These are phyloP conservation scores for Fusarium hostae DNA, from an alignment of 2,329 filamentous ascomycete species.

Conservation along the genomic window DNA sequence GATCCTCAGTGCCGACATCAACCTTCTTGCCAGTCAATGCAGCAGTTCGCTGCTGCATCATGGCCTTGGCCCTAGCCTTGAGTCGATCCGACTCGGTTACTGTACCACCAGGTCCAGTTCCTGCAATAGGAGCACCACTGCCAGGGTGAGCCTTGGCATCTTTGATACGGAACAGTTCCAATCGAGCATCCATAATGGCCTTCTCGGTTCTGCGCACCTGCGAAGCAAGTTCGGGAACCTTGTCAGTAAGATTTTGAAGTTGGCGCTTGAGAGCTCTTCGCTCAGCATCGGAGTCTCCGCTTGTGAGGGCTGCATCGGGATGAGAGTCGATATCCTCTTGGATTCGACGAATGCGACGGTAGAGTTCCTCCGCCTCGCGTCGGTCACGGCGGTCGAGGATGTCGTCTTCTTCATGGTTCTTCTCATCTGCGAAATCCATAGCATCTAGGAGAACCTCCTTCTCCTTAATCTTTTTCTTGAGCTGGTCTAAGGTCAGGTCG, in stretches of 20 bases:
- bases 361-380: conserved; percentile 92
- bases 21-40: conserved; percentile 88
- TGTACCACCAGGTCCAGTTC: conserved; percentile 88
- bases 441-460: conserved; percentile 95
- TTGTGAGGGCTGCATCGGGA: conserved; percentile 76
- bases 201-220: conserved; percentile 91
- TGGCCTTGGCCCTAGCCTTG: conserved; percentile 93
- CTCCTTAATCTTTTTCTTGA: conserved; percentile 92
- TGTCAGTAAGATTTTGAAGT: conserved; percentile 87
- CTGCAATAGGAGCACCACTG: conserved; percentile 83
- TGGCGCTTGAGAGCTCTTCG: conserved; percentile 87
- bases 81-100: conserved; percentile 94
- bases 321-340: conserved; percentile 96
- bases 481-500: conserved; percentile 85
- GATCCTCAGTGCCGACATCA: conserved; percentile 74
- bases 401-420: conserved; percentile 89
- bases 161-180: conserved; percentile 92
- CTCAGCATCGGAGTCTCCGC: conserved; percentile 87
- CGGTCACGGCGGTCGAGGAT: conserved; percentile 89
- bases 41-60: conserved; percentile 98
- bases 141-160: conserved; percentile 92
- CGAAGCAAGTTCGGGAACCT: conserved; percentile 90
- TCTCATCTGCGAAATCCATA: conserved; percentile 95
- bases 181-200: conserved; percentile 87
- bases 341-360: conserved; percentile 87